These are phyloP conservation scores for Simmondsia chinensis DNA, from an alignment of 148 eudicot genomes.

Conservation along the genomic window DNA sequence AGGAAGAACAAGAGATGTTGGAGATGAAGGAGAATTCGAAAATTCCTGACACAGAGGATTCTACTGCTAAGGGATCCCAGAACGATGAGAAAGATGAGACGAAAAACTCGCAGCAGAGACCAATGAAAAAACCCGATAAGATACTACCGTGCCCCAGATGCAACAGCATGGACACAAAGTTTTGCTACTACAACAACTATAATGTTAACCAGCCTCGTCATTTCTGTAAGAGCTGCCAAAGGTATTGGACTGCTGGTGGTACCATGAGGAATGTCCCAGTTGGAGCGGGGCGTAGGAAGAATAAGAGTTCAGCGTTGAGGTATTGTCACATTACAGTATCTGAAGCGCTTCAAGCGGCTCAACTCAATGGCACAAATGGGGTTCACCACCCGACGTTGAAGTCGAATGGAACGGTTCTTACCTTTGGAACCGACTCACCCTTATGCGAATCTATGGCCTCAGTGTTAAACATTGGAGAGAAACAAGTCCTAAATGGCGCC, in stretches of 20 bases:
- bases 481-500: constrained; percentile 16
- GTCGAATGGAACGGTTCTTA: constrained; percentile 44
- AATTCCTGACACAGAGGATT: constrained; percentile 32
- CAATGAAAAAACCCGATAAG: constrained; percentile 77
- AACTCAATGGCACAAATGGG: constrained; percentile 30
- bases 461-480: constrained; percentile 28
- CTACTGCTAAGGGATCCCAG: constrained; percentile 9
- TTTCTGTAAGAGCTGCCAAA: constrained; percentile 90
- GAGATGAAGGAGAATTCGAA: constrained; percentile 27
- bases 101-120: constrained; percentile 36
- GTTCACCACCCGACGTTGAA: constrained; percentile 28
- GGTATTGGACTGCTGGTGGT: constrained; percentile 99
- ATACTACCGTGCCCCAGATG: constrained; percentile 96
- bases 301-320: constrained; percentile 52
- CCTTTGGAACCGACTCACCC: constrained; percentile 48
- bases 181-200: constrained; percentile 93
- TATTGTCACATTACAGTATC: constrained; percentile 54
- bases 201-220: constrained; percentile 90
- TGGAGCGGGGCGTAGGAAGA: constrained; percentile 92
- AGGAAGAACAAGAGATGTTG: constrained; percentile 19
- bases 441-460: constrained; percentile 42
- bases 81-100: constrained; percentile 32
- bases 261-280: constrained; percentile 89
- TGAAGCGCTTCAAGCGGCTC: constrained; percentile 47
- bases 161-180: constrained; percentile 94